phyloP scores from a whole-genome alignment of 176 grass and related monocot species.

The Eleusine indica region DNA sequence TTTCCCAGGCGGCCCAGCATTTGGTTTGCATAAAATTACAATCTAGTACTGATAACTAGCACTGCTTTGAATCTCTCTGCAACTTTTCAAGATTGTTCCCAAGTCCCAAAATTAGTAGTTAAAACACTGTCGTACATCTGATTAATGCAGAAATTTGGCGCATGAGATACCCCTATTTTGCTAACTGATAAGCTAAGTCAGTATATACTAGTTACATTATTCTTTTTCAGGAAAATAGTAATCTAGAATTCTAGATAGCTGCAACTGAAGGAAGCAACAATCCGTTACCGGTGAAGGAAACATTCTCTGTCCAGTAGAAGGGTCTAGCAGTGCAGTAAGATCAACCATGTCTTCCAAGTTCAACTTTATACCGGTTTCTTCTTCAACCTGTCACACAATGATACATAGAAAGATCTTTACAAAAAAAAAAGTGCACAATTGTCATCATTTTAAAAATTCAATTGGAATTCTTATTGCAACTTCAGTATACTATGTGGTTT shows the following conservation, averaged over 20 bases:
- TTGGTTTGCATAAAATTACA: neutral
- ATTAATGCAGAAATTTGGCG: neutral
- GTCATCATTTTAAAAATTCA: neutral
- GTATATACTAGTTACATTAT: neutral
- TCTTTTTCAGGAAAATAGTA: neutral
- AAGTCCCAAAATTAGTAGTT: neutral
- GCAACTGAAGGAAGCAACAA: neutral
- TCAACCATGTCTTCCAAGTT: slow-evolving; percentile 81
- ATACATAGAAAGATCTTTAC: neutral
- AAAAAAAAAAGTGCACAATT: neutral
- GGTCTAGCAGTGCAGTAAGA: slow-evolving; percentile 77
- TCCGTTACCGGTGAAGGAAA: slow-evolving; percentile 74
- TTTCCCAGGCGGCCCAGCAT: neutral
- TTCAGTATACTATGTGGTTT: neutral
- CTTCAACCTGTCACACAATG: slow-evolving; percentile 67
- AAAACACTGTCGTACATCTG: neutral
- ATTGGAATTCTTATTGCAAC: neutral
- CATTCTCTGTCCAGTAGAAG: slow-evolving; percentile 63
- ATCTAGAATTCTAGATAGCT: neutral
- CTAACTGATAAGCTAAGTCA: neutral
- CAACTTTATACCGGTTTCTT: slow-evolving; percentile 85
- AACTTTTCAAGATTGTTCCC: neutral
- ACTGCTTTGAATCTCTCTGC: neutral
- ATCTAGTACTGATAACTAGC: too few species aligned
- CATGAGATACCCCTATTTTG: neutral